Conservation (phyloP, 768 basidiomycete genomes). For the Leccinellum luteum region DNA sequence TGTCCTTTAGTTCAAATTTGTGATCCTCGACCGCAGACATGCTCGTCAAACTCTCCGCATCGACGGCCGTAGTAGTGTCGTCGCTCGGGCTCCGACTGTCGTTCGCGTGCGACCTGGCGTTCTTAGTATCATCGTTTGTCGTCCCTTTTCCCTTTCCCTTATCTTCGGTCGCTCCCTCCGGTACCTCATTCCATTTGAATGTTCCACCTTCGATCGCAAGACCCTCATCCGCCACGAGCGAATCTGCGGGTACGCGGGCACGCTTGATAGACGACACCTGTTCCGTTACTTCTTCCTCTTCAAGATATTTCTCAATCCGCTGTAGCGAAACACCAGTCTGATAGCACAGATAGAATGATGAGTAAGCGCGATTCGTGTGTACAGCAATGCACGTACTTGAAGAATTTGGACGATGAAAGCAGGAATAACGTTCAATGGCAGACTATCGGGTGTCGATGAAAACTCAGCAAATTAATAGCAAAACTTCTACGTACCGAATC, state of each 20-base stretch:
- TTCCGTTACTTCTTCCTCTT: slow-evolving; percentile 60
- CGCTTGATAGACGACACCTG: slow-evolving; percentile 59
- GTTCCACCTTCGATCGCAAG: slow-evolving; percentile 50
- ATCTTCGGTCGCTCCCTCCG: slow-evolving; percentile 31
- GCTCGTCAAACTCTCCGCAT: slow-evolving; percentile 16
- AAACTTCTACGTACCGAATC: slow-evolving; percentile 51
- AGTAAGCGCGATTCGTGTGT: neutral
- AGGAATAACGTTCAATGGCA: slow-evolving; percentile 78
- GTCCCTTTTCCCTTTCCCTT: slow-evolving; percentile 1
- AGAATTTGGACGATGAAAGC: slow-evolving; percentile 76
- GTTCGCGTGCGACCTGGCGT: neutral
- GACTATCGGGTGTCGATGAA: slow-evolving; percentile 30
- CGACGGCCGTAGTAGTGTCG: slow-evolving; percentile 10
- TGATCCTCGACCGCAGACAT: slow-evolving; percentile 24
- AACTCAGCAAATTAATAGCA: neutral
- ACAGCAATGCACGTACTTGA: slow-evolving; percentile 35
- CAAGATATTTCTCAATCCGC: slow-evolving; percentile 58
- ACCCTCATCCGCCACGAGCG: slow-evolving; percentile 27
- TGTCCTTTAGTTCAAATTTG: slow-evolving; percentile 42
- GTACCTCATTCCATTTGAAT: slow-evolving; percentile 57
- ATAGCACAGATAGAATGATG: neutral
- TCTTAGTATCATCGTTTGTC: slow-evolving; percentile 12
- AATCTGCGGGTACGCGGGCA: slow-evolving; percentile 19
- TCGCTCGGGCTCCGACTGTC: slow-evolving; percentile 2
- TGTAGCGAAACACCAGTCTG: slow-evolving; percentile 55